Percentiles rank a stretch among this genome's conserved stretches.
These are phyloP conservation scores for Beta lomatogona DNA, from an alignment of 179 eudicot species.

Conservation along the genomic window DNA sequence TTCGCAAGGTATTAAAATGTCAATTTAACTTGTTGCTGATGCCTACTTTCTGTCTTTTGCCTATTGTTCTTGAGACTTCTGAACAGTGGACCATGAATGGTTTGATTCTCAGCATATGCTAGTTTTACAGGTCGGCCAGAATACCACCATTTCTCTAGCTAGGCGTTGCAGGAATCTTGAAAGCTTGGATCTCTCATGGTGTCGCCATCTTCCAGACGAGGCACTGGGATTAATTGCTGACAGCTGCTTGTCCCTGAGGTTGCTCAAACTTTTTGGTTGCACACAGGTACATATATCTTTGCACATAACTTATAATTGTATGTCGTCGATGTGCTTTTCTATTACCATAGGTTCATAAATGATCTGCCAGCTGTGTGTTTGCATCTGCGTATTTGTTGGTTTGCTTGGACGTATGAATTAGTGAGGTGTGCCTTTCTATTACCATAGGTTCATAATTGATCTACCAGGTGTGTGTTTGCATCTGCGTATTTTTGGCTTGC, in stretches of 20 bases:
- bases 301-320: background rate
- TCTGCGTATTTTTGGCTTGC: background rate
- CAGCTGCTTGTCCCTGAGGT: conserved; percentile 61
- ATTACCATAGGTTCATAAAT: background rate
- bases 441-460: background rate
- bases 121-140: conserved; percentile 56
- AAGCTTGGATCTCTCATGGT: conserved; percentile 85
- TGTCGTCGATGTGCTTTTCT: background rate
- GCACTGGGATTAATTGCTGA: conserved; percentile 85
- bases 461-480: background rate
- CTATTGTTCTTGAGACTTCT: background rate
- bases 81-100: background rate
- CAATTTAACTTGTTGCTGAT: background rate
- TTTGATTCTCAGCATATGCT: background rate
- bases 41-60: background rate
- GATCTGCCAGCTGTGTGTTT: background rate
- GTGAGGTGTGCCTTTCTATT: background rate
- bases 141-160: conserved; percentile 74
- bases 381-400: background rate
- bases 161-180: conserved; percentile 54
- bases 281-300: conserved; percentile 61
- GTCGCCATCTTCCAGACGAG: conserved; percentile 73
- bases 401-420: background rate
- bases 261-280: conserved; percentile 88
- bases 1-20: conserved; percentile 61